Base-by-base conservation (phyloP, 441 rosid genomes). In the Jatropha podagrica region DNA sequence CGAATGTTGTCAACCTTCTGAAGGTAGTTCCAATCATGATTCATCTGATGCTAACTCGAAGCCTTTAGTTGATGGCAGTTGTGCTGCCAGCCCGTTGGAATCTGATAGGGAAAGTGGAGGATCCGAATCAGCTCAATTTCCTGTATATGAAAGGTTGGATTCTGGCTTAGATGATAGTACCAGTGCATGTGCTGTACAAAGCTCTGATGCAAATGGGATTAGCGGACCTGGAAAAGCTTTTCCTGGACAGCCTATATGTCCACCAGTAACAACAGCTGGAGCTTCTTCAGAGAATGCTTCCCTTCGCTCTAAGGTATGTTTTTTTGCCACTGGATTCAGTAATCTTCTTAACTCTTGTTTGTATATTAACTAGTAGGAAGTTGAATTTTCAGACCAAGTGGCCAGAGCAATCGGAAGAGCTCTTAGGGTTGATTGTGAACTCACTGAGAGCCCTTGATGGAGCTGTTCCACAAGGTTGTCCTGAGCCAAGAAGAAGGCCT, bases 1-100 rank as follows among this genome's bases (percentile, higher is more conserved):
- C 40, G 98, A 96, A 86, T 94, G 98, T 80, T 96, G 99, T 91
- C 97, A 93, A 78, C 96, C 98, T 74, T 90, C 92, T 7, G 97
- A 94, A 81, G 97, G 86, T 86, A 85, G 87, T 83, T 82, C 84
- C 69, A 85, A 80, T 66, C 84, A 86, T 71, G 93, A 86, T 71
- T 81, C 89, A 48, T 86, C 93, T 77, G 92, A 82, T 83, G 76
- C 73, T 40, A 83, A 77, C 77, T 81, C 90, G 59, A 92, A 87
- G 85, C 79, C 85, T 80, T 85, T 89, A 76, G 82, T 79, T 77
- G 86, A 88, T 85, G 84, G 81, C 78, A 83, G 89, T 38, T 88
- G 87, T 77, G 86, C 85, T 73, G 84, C 89, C 83, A 79, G 86
- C 61, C 90, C 88, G 75, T 68, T 80, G 82, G 95, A 89, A 81